Conservation (phyloP, 139 green algal genomes). For the Chlamydomonas sphaeroides region DNA sequence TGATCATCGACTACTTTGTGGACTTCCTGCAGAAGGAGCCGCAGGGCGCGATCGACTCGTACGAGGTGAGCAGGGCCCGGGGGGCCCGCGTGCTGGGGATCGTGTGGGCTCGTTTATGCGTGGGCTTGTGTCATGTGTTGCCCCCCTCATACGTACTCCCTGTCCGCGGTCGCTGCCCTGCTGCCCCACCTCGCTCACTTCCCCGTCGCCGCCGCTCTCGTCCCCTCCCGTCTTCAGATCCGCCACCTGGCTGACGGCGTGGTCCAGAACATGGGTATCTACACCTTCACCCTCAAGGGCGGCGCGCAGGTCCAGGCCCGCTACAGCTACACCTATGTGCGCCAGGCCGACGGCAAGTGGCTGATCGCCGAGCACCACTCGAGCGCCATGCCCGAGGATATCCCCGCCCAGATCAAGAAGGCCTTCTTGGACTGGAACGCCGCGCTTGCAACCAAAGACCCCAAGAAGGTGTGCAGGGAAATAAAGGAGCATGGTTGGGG, state of each 20-base stretch:
- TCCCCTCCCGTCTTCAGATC: background rate
- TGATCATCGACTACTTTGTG: constrained; percentile 30
- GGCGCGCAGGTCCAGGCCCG: background rate
- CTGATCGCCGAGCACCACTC: constrained; percentile 36
- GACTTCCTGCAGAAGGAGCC: background rate
- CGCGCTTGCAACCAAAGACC: constrained; percentile 2
- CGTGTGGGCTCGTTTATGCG: no score
- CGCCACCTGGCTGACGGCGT: constrained; percentile 7
- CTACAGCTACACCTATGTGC: constrained; percentile 7
- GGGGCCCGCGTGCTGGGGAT: no score
- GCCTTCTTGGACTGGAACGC: constrained; percentile 22
- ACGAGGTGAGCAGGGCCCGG: constrained; percentile 2
- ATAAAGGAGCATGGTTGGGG: no score
- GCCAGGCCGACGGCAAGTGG: constrained; percentile 13
- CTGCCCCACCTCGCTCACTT: no score
- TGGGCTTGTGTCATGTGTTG: no score
- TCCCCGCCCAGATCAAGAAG: background rate
- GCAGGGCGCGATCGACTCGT: constrained; percentile 5
- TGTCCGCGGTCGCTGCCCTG: no score
- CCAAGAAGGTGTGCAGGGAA: background rate
- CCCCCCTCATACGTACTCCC: background rate
- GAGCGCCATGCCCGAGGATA: constrained; percentile 9
- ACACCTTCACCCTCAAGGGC: constrained; percentile 31
- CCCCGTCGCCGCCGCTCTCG: no score
- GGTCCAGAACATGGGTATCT: constrained; percentile 2